A percentile compares a stretch with the other conserved stretches of the same genome.
Conservation (phyloP, 148 eudicot species). For the Polygonum aviculare region DNA sequence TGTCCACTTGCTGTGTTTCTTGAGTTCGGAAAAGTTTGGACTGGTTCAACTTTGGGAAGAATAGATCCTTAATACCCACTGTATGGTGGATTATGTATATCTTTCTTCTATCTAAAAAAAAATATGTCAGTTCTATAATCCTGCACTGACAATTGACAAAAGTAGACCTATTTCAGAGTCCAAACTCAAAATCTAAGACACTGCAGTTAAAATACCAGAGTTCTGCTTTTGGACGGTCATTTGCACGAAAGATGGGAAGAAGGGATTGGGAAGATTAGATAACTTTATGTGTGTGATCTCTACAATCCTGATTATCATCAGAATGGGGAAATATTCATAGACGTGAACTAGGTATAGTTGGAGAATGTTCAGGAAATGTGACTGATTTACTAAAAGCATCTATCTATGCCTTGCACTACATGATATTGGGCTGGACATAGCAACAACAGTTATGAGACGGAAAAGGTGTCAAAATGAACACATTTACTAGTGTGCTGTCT, state of each 20-base stretch:
- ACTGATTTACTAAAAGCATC: not conserved
- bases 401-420: not conserved
- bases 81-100: not conserved
- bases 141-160: not conserved
- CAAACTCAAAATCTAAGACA: not conserved
- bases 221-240: not conserved
- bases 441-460: not conserved
- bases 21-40: not conserved
- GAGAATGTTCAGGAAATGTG: not conserved
- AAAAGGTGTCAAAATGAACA: not conserved
- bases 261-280: not conserved
- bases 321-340: not conserved
- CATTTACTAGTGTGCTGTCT: not conserved
- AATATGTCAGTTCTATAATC: not conserved
- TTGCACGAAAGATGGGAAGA: not conserved
- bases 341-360: not conserved
- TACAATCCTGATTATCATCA: no score
- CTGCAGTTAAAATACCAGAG: not conserved
- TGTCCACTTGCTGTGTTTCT: not conserved
- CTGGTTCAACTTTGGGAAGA: not conserved
- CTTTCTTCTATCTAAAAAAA: no score
- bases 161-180: not conserved
- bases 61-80: not conserved
- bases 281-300: no score
- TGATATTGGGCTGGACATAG: not conserved